Percentiles rank a stretch among this genome's conserved stretches.
These are phyloP conservation scores for Neckera pumila DNA, from an alignment of 225 moss, liverwort and hornwort species.

Conservation along the genomic window DNA sequence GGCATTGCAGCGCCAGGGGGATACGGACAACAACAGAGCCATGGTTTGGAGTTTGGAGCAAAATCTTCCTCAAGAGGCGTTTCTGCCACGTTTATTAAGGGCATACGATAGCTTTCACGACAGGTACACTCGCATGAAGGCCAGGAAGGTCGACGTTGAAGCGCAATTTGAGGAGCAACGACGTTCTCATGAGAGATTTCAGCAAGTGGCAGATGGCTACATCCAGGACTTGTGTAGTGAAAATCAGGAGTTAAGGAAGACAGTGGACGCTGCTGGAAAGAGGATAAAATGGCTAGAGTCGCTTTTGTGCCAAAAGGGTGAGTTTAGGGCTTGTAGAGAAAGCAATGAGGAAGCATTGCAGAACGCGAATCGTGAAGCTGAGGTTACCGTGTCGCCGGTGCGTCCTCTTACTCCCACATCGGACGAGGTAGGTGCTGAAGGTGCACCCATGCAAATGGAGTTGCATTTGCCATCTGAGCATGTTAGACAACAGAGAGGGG, in stretches of 20 bases:
- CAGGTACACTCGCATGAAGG: slow-evolving; percentile 28
- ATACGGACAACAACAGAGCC: background rate
- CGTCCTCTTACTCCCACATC: slow-evolving; percentile 7
- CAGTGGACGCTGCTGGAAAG: slow-evolving; percentile 15
- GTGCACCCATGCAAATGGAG: background rate
- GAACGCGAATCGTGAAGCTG: slow-evolving; percentile 1
- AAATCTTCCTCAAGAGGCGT: slow-evolving; percentile 14
- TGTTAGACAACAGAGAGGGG: background rate
- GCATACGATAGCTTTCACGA: slow-evolving; percentile 24
- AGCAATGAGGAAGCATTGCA: background rate
- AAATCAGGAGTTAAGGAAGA: slow-evolving; percentile 30
- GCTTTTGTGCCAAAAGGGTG: slow-evolving; percentile 15
- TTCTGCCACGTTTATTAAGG: slow-evolving; percentile 23
- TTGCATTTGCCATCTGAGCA: background rate
- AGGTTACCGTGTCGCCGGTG: background rate
- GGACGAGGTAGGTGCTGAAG: background rate
- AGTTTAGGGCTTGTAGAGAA: background rate
- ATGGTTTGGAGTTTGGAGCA: slow-evolving; percentile 4
- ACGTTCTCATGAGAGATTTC: slow-evolving; percentile 25
- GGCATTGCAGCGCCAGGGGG: background rate
- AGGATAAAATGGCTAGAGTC: slow-evolving; percentile 35
- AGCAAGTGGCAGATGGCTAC: slow-evolving; percentile 39
- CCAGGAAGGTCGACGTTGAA: slow-evolving; percentile 32
- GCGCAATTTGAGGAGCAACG: slow-evolving; percentile 34
- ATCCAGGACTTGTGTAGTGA: slow-evolving; percentile 32